These are phyloP conservation scores for Hypoxylon sp. DNA, from an alignment of 2,329 filamentous ascomycete species.

Conservation along the genomic window DNA sequence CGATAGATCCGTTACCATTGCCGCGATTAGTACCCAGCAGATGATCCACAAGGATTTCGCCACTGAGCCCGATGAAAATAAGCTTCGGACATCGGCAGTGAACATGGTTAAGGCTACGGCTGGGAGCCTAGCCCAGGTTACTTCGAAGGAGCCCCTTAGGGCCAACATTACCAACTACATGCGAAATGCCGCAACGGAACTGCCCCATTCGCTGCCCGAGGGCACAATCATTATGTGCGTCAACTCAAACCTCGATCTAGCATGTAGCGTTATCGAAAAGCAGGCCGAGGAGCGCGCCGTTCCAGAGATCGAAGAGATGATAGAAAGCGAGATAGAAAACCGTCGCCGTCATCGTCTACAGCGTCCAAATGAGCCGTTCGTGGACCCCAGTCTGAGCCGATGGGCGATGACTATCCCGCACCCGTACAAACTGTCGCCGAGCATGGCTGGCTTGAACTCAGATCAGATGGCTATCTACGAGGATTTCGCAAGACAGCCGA, in stretches of 20 bases:
- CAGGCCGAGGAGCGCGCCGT: constrained; percentile 93
- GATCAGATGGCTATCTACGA: constrained; percentile 97
- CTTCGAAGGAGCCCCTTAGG: constrained; percentile 93
- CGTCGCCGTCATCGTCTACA: constrained; percentile 78
- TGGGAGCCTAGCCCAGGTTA: constrained; percentile 93
- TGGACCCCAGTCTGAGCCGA: constrained; percentile 80
- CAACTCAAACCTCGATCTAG: constrained; percentile 94
- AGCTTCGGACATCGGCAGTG: constrained; percentile 83
- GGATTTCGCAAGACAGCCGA: constrained; percentile 88
- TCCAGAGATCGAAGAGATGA: constrained; percentile 93
- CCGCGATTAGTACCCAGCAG: constrained; percentile 93
- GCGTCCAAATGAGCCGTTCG: constrained; percentile 83
- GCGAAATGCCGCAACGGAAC: constrained; percentile 70
- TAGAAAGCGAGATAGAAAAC: constrained; percentile 79
- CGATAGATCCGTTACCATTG: constrained; percentile 96
- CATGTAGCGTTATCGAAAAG: constrained; percentile 93
- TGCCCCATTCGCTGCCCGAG: constrained; percentile 86
- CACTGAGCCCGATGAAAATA: constrained; percentile 88
- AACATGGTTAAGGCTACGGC: constrained; percentile 96
- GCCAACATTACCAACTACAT: constrained; percentile 99
- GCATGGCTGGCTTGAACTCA: constrained; percentile 74
- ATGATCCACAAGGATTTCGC: constrained; percentile 97
- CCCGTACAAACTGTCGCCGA: constrained; percentile 85
- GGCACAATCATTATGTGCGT: constrained; percentile 98
- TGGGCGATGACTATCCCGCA: constrained; percentile 96